phyloP scores from a whole-genome alignment of 768 basidiomycete genomes.

The Hysterangium stoloniferum region DNA sequence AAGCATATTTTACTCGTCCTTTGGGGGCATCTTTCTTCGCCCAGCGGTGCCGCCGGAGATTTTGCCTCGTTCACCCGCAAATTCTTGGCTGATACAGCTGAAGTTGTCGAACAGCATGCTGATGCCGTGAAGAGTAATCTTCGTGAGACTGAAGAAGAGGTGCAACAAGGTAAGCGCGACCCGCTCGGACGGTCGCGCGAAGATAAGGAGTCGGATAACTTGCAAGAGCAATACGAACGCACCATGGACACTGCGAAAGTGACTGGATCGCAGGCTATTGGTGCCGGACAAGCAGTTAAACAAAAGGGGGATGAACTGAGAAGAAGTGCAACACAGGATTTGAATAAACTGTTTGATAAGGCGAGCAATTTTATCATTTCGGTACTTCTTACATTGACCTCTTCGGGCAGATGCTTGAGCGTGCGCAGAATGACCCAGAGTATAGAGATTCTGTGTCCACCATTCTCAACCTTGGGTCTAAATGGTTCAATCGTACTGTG shows the following conservation, averaged over 20 bases:
- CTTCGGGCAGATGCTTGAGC: slow-evolving; percentile 47
- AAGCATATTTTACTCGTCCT: slow-evolving; percentile 43
- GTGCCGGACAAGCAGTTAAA: slow-evolving; percentile 37
- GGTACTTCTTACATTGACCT: neutral
- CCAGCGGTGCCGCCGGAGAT: slow-evolving; percentile 54
- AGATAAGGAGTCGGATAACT: slow-evolving; percentile 35
- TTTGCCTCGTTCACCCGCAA: slow-evolving; percentile 59
- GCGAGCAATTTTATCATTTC: slow-evolving; percentile 24
- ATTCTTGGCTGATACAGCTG: slow-evolving; percentile 59
- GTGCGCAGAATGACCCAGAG: slow-evolving; percentile 51
- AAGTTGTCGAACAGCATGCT: slow-evolving; percentile 47
- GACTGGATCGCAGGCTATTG: slow-evolving; percentile 50
- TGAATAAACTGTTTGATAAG: slow-evolving; percentile 47
- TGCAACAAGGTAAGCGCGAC: slow-evolving; percentile 54
- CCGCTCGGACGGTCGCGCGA: slow-evolving; percentile 45
- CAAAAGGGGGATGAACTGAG: slow-evolving; percentile 36
- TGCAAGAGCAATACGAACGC: slow-evolving; percentile 51
- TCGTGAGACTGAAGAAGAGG: slow-evolving; percentile 47
- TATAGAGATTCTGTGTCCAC: slow-evolving; percentile 53
- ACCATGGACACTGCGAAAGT: slow-evolving; percentile 60
- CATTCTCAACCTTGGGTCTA: slow-evolving; percentile 47
- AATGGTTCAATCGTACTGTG: slow-evolving; percentile 46
- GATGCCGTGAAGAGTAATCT: slow-evolving; percentile 43
- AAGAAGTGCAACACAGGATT: slow-evolving; percentile 32
- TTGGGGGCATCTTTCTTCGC: slow-evolving; percentile 41